Percentiles rank a stretch among this genome's conserved stretches.
These are phyloP conservation scores for Trichoderma pleuroti DNA, from an alignment of 2,329 filamentous ascomycete species.

Conservation along the genomic window DNA sequence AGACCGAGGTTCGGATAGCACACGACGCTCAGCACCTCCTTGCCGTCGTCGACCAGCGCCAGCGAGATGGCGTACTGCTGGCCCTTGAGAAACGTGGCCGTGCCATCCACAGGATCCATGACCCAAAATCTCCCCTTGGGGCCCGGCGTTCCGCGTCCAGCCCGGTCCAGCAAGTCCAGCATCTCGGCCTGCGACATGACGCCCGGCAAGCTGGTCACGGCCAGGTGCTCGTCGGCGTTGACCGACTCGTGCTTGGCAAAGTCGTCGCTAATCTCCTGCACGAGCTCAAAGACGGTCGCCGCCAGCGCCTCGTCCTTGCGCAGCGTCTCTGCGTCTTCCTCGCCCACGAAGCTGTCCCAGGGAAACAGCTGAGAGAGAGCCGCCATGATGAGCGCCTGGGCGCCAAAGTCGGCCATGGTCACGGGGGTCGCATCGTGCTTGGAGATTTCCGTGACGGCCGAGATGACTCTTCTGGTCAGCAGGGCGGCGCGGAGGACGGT, in stretches of 20 bases:
- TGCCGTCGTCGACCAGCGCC: constrained; percentile 54
- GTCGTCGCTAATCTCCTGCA: constrained; percentile 30
- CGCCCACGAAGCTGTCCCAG: constrained; percentile 55
- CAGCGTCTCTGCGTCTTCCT: constrained; percentile 55
- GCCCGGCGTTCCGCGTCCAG: constrained; percentile 41
- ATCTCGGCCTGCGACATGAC: constrained; percentile 51
- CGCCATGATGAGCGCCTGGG: constrained; percentile 59
- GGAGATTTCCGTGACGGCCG: constrained; percentile 46
- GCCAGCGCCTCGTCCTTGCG: constrained; percentile 46
- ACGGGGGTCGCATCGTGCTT: constrained; percentile 60
- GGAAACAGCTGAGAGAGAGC: constrained; percentile 53
- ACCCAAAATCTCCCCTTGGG: constrained; percentile 51
- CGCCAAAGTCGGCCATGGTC: constrained; percentile 61
- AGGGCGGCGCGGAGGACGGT: constrained; percentile 54
- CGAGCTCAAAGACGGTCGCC: constrained; percentile 54
- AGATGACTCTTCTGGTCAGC: constrained; percentile 49
- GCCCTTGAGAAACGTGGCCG: constrained; percentile 56
- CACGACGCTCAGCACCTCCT: constrained; percentile 55
- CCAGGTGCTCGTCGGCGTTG: constrained; percentile 15
- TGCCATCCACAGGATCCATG: constrained; percentile 64
- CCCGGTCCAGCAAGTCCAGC: constrained; percentile 59
- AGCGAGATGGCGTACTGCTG: constrained; percentile 62
- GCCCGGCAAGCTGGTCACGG: constrained; percentile 30
- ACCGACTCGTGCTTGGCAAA: constrained; percentile 20
- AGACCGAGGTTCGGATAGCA: constrained; percentile 57